A percentile compares a stretch with the other conserved stretches of the same genome.
Evolutionary conservation across 2,329 filamentous ascomycete species (phyloP).

Genomic region (Phoma sp.): DNA sequence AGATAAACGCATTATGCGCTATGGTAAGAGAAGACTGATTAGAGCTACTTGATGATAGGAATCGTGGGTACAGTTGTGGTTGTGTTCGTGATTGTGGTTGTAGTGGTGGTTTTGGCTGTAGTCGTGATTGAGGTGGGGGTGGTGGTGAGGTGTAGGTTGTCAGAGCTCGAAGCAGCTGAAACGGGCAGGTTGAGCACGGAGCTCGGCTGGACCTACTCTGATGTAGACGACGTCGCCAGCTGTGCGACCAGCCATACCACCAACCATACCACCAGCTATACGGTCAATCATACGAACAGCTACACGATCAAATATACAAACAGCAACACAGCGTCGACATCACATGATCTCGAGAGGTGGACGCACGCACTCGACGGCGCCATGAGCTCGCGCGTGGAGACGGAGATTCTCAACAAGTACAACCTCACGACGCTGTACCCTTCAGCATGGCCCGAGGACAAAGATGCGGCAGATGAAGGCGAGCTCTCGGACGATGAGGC

Average conservation of each 20-base stretch:
- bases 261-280: too few relatives aligned
- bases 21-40: too few relatives aligned
- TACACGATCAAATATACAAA: too few relatives aligned
- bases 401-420: constrained; percentile 86
- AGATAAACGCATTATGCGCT: too few relatives aligned
- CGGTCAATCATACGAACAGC: too few relatives aligned
- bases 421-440: constrained; percentile 80
- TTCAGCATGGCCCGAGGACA: constrained; percentile 83
- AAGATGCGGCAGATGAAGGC: constrained; percentile 70
- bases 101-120: too few relatives aligned
- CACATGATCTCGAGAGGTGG: too few relatives aligned
- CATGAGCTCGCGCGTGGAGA: constrained; percentile 58
- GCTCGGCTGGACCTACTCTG: constrained; percentile 27
- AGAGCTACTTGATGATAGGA: too few relatives aligned
- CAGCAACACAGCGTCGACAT: too few relatives aligned
- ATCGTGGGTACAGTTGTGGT: too few relatives aligned
- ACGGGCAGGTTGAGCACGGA: neutral
- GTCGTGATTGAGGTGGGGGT: neutral
- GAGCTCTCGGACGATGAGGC: constrained; percentile 61
- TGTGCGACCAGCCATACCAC: neutral
- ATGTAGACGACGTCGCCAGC: constrained; percentile 1
- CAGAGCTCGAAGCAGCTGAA: neutral
- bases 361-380: constrained; percentile 5
- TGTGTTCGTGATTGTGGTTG: neutral
- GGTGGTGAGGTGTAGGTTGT: neutral